These are phyloP conservation scores for Xylariomycetidae sp. DNA, from an alignment of 2,329 filamentous ascomycete species.

Conservation along the genomic window DNA sequence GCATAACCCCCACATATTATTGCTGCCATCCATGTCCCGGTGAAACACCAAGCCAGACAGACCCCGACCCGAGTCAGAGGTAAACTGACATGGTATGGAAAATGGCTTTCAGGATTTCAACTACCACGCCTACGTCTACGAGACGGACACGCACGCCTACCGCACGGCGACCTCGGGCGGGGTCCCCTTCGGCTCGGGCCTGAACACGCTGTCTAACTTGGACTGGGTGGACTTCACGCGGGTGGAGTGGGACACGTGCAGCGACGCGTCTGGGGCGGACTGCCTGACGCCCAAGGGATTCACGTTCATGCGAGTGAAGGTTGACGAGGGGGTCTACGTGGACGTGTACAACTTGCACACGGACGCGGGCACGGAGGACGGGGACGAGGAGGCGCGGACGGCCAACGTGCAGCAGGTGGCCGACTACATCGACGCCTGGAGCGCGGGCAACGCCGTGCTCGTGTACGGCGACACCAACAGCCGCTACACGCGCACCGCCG, in stretches of 20 bases:
- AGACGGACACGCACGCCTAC: slow-evolving; percentile 53
- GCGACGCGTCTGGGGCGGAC: slow-evolving; percentile 49
- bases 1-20: too few relatives aligned
- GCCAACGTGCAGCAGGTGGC: slow-evolving; percentile 57
- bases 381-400: slow-evolving; percentile 51
- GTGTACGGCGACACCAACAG: slow-evolving; percentile 63
- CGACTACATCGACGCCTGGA: slow-evolving; percentile 51
- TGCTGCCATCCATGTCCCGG: too few relatives aligned
- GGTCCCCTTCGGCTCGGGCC: slow-evolving; percentile 56
- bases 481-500: slow-evolving; percentile 53
- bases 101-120: slow-evolving; percentile 56
- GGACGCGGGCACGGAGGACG: slow-evolving; percentile 54
- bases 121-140: slow-evolving; percentile 61
- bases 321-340: slow-evolving; percentile 50
- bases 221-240: slow-evolving; percentile 52
- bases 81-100: too few relatives aligned
- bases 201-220: slow-evolving; percentile 60
- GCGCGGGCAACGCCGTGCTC: slow-evolving; percentile 56
- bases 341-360: slow-evolving; percentile 65
- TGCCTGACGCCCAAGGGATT: slow-evolving; percentile 68
- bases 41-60: too few relatives aligned
- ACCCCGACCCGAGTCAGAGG: too few relatives aligned
- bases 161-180: slow-evolving; percentile 63
- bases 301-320: slow-evolving; percentile 56
- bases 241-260: slow-evolving; percentile 56